Base-by-base conservation (phyloP, 2,329 filamentous ascomycete genomes). In the Cadophora luteo-olivacea region DNA sequence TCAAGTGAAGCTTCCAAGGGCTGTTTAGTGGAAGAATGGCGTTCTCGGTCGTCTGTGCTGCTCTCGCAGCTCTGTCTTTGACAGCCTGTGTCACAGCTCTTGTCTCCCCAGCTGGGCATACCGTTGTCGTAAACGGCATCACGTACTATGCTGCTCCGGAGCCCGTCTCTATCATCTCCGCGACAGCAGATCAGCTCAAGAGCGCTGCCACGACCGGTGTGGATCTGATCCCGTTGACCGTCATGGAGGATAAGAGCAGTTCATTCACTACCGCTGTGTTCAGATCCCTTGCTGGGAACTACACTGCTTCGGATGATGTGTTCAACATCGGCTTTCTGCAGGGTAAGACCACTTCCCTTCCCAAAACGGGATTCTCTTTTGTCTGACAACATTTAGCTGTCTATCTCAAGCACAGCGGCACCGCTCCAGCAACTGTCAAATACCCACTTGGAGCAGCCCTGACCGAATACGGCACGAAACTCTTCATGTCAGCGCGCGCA, bases 101-200 rank as follows among this genome's bases (percentile, higher is more conserved):
- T 3, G 61, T 68, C 14, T 67, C 69, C n/a, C 60, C 66, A 24
- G 32, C 66, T 24, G 71, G 72, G 16, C 68, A 68, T 7, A 71
- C 70, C 16, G 33, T 75, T 12, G 62, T 70, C 58, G 70, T 80
- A 9, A 75, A 80, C 74, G 76, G 75, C 2, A 77, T 78, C 25
- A 71, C 65, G n/a, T 80, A 79, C 62, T 79, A 77, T 70, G 70
- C 74, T 60, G 70, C 74, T 60, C 70, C 73, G 45, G 51, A 70
- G 16, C 22, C 69, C 19, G 72, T 77, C 19, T 70, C 71, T 1
- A 72, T 69, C 32, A 73, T 76, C 41, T 68, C 65, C 22, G 68
- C 69, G 7, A 71, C 70, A 5, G 25, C 65, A 14, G 65, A 69
- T 57, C 51, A 66, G 61, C 52, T 73, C 52, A 68, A 33, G 14